Percentiles rank a stretch among this genome's conserved stretches.
phyloP scores from a whole-genome alignment of 2,329 filamentous ascomycete species.

The Colletotrichum spinosum region DNA sequence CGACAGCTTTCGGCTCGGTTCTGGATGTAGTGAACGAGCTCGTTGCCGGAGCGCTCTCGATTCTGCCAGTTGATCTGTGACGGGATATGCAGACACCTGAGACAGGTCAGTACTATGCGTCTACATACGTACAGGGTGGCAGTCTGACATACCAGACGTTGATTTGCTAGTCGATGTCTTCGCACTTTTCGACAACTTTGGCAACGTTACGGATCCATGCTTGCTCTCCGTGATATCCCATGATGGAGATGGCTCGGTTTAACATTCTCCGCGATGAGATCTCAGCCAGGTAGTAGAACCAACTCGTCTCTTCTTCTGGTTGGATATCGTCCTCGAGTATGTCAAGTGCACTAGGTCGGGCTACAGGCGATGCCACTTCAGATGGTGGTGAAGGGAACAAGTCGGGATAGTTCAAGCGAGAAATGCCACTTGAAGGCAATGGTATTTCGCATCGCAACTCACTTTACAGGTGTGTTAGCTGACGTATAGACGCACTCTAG shows the following conservation, averaged over 20 bases:
- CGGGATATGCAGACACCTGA: constrained; percentile 36
- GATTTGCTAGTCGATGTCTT: constrained; percentile 41
- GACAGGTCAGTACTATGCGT: background rate
- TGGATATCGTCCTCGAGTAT: constrained; percentile 33
- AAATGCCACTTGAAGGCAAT: constrained; percentile 34
- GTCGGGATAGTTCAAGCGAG: constrained; percentile 43
- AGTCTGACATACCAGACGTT: constrained; percentile 38
- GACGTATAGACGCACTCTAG: background rate
- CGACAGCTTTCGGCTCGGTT: constrained; percentile 40
- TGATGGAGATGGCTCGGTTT: constrained; percentile 26
- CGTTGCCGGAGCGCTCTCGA: constrained; percentile 32
- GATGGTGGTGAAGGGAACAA: constrained; percentile 45
- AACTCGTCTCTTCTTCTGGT: constrained; percentile 42
- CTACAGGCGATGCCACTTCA: constrained; percentile 26
- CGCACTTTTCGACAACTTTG: constrained; percentile 37
- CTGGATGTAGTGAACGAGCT: constrained; percentile 41
- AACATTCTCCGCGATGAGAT: constrained; percentile 44
- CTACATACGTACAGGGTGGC: background rate
- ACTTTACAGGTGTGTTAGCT: background rate
- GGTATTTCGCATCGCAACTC: constrained; percentile 37
- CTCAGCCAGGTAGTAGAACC: constrained; percentile 47
- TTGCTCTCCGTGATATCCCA: constrained; percentile 35
- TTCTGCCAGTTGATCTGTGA: constrained; percentile 36
- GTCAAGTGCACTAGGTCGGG: constrained; percentile 3
- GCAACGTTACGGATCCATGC: constrained; percentile 40